Conservation (phyloP, 129 eudicot species). For the Deinandra increscens region DNA sequence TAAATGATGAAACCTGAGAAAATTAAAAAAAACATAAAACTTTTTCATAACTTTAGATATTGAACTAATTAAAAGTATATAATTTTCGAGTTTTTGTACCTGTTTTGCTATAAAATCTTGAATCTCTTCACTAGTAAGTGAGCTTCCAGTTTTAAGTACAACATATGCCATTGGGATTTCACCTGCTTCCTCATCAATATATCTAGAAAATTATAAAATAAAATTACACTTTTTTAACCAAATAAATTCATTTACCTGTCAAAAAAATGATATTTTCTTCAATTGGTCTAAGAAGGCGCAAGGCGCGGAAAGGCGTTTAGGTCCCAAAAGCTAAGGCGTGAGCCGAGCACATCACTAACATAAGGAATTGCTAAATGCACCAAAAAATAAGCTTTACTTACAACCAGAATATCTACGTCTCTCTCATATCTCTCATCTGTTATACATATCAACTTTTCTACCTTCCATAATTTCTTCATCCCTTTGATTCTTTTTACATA, state of each 20-base stretch:
- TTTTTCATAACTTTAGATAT: neutral
- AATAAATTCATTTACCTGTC: neutral
- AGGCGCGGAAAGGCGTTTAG: too few species aligned
- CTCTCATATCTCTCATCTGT: too few species aligned
- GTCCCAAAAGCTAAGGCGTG: too few species aligned
- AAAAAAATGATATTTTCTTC: neutral
- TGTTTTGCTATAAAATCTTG: constrained; percentile 69
- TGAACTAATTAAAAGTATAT: neutral
- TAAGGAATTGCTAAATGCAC: too few species aligned
- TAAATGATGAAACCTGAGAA: constrained; percentile 70
- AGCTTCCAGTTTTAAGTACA: constrained; percentile 61
- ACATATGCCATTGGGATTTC: constrained; percentile 84
- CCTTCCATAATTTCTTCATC: too few species aligned
- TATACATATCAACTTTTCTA: too few species aligned
- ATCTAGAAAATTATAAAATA: constrained; percentile 26
- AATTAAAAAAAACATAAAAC: too few species aligned
- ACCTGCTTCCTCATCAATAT: constrained; percentile 81
- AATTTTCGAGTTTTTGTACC: constrained; percentile 38
- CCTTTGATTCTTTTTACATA: too few species aligned
- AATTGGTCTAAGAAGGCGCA: too few species aligned
- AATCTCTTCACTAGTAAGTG: constrained; percentile 62
- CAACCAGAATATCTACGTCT: too few species aligned
- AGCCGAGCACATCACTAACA: too few species aligned
- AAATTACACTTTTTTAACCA: neutral
- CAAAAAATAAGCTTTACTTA: too few species aligned